Base-by-base conservation (phyloP, 306 rosid genomes). In the Citrullus colocynthis region DNA sequence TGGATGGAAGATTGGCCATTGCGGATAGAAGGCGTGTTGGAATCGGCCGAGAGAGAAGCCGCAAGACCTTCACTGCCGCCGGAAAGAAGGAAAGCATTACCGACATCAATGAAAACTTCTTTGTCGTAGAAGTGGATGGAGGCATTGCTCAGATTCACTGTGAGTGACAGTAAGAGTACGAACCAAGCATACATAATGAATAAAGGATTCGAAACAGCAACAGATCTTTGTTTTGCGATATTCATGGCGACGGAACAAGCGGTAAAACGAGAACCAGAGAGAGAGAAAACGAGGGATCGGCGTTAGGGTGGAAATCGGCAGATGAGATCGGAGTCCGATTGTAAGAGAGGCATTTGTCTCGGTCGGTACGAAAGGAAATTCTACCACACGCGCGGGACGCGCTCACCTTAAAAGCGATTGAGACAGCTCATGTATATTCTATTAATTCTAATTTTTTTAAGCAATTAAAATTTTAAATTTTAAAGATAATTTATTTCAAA, bases 21-120 rank as follows among this genome's bases (percentile, higher is more conserved):
- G 60, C 82, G 84, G 67, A 83, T 72, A 80, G 90, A 81, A n/a
- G 82, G 14, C 51, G 45, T 15, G 42, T 6, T 69, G 84, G 78
- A 14, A 81, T 21, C 56, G 85, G 83, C 1, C 51, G 86, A 41
- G 78, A 69, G 79, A 66, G 93, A 79, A 48, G 96, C 87, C 70
- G 80, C 70, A 79, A 95, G 80, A 55, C 96, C 98, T 87, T 95
- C 98, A 81, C 98, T 95, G 71, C 98, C 98, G 66, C 96, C 97
- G 86, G 97, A 86, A 86, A 95, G 91, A 84, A 95, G 97, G 81
- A 83, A 88, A 65, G 96, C 84, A 79, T 90, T 95, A 79, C 97
- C 97, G 57, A 95, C 88, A 41, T 95, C 98, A 51, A 28, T 77
- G 86, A 95, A 95, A 41, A 82, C 28, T 55, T 90, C 85, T 30